Percentiles rank a stretch among this genome's conserved stretches.
phyloP scores from a whole-genome alignment of 345 rosid genomes.

The Carallia brachiata region DNA sequence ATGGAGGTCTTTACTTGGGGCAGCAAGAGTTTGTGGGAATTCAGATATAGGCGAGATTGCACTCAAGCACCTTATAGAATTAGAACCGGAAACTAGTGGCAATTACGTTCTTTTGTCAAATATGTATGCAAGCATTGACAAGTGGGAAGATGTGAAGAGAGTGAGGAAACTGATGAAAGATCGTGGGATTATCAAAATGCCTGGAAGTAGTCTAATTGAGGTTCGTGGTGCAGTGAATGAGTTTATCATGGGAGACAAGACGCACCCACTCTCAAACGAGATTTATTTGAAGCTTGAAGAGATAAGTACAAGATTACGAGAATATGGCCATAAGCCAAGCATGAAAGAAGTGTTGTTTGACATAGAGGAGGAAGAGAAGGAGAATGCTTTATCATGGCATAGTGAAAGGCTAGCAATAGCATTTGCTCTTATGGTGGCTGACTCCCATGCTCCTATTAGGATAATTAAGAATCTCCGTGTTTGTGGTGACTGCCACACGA shows the following conservation, averaged over 20 bases:
- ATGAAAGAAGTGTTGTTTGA: slow-evolving; percentile 34
- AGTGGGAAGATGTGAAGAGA: slow-evolving; percentile 57
- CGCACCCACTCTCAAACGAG: slow-evolving; percentile 29
- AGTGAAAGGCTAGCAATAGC: slow-evolving; percentile 49
- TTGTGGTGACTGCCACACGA: slow-evolving; percentile 39
- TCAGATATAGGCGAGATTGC: slow-evolving; percentile 49
- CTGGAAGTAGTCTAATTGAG: slow-evolving; percentile 56
- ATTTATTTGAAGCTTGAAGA: slow-evolving; percentile 41
- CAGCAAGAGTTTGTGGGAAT: slow-evolving; percentile 58
- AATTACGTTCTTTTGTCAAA: slow-evolving; percentile 64
- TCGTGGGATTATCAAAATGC: slow-evolving; percentile 42
- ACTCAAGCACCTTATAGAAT: slow-evolving; percentile 40
- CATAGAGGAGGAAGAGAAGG: slow-evolving; percentile 47
- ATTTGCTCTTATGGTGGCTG: slow-evolving; percentile 32
- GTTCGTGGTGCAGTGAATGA: slow-evolving; percentile 41
- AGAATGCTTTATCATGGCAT: slow-evolving; percentile 35
- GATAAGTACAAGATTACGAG: slow-evolving; percentile 20
- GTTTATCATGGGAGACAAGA: slow-evolving; percentile 38
- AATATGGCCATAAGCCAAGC: slow-evolving; percentile 34
- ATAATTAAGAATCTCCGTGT: slow-evolving; percentile 44
- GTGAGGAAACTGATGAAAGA: slow-evolving; percentile 62
- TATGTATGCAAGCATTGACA: slow-evolving; percentile 49
- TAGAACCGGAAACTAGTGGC: slow-evolving; percentile 56
- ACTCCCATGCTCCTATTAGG: slow-evolving; percentile 24
- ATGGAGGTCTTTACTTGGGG: slow-evolving; percentile 69